phyloP scores from a whole-genome alignment of 768 basidiomycete genomes.

The Suillus sp. region DNA sequence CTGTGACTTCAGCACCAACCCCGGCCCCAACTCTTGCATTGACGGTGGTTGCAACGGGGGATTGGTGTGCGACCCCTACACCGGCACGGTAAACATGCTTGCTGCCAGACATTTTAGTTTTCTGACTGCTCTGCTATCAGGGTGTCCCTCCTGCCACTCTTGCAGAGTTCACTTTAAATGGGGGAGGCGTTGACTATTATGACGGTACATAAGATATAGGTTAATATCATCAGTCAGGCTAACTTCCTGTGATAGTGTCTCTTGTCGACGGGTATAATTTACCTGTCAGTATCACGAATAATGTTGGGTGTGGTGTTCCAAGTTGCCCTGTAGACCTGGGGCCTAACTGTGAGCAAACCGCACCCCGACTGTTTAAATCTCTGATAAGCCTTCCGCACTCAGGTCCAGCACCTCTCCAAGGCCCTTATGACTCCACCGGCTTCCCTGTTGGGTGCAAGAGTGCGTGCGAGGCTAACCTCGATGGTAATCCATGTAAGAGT shows the following conservation, averaged over 20 bases:
- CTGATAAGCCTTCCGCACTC: slow-evolving; percentile 1
- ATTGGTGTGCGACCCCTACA: slow-evolving; percentile 51
- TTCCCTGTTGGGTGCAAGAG: slow-evolving; percentile 62
- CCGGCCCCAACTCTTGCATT: slow-evolving; percentile 57
- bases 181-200: slow-evolving; percentile 53
- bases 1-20: slow-evolving; percentile 59
- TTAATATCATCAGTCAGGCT: background rate
- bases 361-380: background rate
- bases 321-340: slow-evolving; percentile 64
- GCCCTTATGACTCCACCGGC: slow-evolving; percentile 55
- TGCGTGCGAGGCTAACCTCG: slow-evolving; percentile 49
- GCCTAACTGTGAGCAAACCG: slow-evolving; percentile 47
- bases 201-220: slow-evolving; percentile 44
- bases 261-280: slow-evolving; percentile 69
- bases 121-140: slow-evolving; percentile 25
- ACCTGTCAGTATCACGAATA: slow-evolving; percentile 59
- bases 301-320: slow-evolving; percentile 53
- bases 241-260: slow-evolving; percentile 44
- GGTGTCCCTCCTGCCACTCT: slow-evolving; percentile 71
- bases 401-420: slow-evolving; percentile 54
- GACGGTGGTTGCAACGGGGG: slow-evolving; percentile 74
- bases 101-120: background rate
- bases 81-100: slow-evolving; percentile 45
- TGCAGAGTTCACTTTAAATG: slow-evolving; percentile 66
- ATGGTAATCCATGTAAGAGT: slow-evolving; percentile 33